Conservation (phyloP, 352 stramenopile genomes). For the Nothophytophthora sp. region DNA sequence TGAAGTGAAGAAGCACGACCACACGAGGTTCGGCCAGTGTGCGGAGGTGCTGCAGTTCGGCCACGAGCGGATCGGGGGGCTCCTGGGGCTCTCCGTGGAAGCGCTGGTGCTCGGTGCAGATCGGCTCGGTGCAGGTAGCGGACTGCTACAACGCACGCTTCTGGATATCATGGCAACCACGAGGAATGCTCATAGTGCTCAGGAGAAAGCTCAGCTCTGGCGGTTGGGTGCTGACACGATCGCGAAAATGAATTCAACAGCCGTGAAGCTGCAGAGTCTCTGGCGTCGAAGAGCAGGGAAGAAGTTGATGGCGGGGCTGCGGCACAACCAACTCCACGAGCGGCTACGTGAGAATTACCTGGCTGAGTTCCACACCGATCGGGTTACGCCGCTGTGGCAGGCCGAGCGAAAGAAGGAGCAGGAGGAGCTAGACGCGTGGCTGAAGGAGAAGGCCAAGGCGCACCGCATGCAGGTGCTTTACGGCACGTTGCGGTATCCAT, state of each 20-base stretch:
- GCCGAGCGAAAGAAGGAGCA: constrained; percentile 60
- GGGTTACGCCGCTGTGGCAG: constrained; percentile 69
- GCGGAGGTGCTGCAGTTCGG: constrained; percentile 63
- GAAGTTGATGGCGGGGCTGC: constrained; percentile 42
- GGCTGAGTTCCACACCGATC: constrained; percentile 49
- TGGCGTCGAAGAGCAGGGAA: constrained; percentile 52
- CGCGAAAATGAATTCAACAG: constrained; percentile 35
- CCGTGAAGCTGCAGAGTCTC: constrained; percentile 44
- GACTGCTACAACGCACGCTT: constrained; percentile 16
- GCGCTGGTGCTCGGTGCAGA: constrained; percentile 28
- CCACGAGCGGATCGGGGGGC: constrained; percentile 57
- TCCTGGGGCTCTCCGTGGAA: constrained; percentile 51
- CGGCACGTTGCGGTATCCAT: constrained; percentile 52
- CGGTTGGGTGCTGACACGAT: constrained; percentile 23
- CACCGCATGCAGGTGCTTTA: constrained; percentile 39
- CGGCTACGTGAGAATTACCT: constrained; percentile 52
- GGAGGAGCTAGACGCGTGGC: constrained; percentile 45
- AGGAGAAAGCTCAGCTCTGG: constrained; percentile 37
- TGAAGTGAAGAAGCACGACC: constrained; percentile 53
- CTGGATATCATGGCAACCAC: constrained; percentile 14
- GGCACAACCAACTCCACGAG: constrained; percentile 27
- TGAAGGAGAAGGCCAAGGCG: constrained; percentile 29
- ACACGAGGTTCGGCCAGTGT: constrained; percentile 37
- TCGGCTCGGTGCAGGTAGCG: background rate
- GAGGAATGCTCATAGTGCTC: constrained; percentile 13